A percentile compares a stretch with the other conserved stretches of the same genome.
Conservation (phyloP, 495 filamentous ascomycete species). For the Aspergillus bertholletiae region DNA sequence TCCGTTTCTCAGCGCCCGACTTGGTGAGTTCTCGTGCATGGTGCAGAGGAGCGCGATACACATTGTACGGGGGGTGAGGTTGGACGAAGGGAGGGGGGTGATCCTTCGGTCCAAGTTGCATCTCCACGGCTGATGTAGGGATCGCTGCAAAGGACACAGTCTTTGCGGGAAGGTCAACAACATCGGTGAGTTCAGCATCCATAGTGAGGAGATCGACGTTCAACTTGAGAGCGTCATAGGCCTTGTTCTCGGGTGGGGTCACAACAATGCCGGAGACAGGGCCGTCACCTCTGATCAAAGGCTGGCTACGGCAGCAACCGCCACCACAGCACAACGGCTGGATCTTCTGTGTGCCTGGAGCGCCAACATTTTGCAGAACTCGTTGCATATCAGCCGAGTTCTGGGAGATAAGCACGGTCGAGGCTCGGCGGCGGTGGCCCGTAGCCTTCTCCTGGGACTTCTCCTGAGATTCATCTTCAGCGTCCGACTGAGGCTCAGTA, state of each 20-base stretch:
- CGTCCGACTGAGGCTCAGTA: slow-evolving; percentile 48
- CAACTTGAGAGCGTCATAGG: slow-evolving; percentile 72
- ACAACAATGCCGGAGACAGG: slow-evolving; percentile 55
- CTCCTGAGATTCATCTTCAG: slow-evolving; percentile 33
- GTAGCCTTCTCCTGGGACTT: slow-evolving; percentile 20
- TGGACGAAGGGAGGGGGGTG: slow-evolving; percentile 88
- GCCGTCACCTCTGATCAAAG: slow-evolving; percentile 41
- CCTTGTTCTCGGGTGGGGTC: slow-evolving; percentile 73
- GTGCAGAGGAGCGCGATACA: slow-evolving; percentile 80
- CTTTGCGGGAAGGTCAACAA: slow-evolving; percentile 68
- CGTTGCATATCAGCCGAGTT: slow-evolving; percentile 70
- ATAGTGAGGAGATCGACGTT: slow-evolving; percentile 70
- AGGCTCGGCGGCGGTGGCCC: slow-evolving; percentile 62
- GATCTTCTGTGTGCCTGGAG: slow-evolving; percentile 47
- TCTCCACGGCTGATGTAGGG: slow-evolving; percentile 32
- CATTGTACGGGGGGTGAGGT: slow-evolving; percentile 90
- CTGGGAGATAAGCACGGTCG: slow-evolving; percentile 75
- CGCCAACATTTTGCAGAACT: slow-evolving; percentile 48
- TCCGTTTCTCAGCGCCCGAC: slow-evolving; percentile 91
- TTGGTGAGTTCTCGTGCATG: slow-evolving; percentile 82
- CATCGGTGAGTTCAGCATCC: slow-evolving; percentile 63
- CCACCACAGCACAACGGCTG: slow-evolving; percentile 82
- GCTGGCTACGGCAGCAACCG: slow-evolving; percentile 77
- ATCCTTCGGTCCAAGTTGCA: slow-evolving; percentile 33
- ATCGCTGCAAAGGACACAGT: slow-evolving; percentile 62